Evolutionary conservation across 257 asterid genomes (phyloP), one percentile per base, ranked within the genome.

Genomic region (Capsicum rhomboideum): DNA sequence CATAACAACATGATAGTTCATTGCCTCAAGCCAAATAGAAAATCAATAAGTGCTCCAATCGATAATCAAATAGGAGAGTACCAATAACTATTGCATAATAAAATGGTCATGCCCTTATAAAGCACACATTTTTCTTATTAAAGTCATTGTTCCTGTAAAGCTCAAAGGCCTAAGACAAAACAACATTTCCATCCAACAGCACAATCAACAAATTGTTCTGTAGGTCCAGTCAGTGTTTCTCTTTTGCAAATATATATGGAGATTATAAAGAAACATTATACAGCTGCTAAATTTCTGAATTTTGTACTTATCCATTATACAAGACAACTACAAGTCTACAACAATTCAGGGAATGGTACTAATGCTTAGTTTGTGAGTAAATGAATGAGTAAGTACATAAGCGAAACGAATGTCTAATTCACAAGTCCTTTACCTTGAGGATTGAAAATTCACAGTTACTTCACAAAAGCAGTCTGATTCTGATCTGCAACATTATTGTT

Each of bases 401-500:
- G 55, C 34, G 21, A 56, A 80, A 80, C 6, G 37, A 80, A 58
- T 58, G 72, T 34, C 55, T 80, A 80, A 80, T 63, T 21, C 18
- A 81, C 23, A 26, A 68, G 13, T 11, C 11, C 78, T 52, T 64
- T n/a, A 7, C 17, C 79, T 6, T 6, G 79, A 72, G 58, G 56
- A 72, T 66, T 2, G 11, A 72, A 20, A 44, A n/a, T 34, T 44
- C 56, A 72, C 34, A n/a, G 37, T 72, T 72, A 72, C n/a, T 44
- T 72, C 6, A 72, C 79, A 23, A 6, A 6, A 67, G 95, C 84
- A 54, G 92, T 67, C 77, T 85, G 91, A 82, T 69, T 77, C 88
- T 88, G 93, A 88, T 87, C 97, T 55, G 87, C 85, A 10, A 79
- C 86, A 10, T 80, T 91, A 29, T 83, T 89, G 87, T 85, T 90